Evolutionary conservation across 129 eudicot genomes (phyloP).

Genomic region (Chrysanthemum seticuspe): DNA sequence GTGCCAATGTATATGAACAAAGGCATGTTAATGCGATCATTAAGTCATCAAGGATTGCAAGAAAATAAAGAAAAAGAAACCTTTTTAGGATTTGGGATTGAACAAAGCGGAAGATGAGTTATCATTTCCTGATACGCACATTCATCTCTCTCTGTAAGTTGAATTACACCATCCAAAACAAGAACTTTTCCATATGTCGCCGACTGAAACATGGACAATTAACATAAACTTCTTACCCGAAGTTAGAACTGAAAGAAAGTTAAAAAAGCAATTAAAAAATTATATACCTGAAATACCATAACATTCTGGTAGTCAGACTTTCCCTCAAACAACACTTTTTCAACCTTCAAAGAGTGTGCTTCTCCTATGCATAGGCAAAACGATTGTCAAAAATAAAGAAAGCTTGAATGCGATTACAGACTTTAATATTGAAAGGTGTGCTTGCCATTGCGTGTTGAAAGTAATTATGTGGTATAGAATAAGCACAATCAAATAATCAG

Average conservation of each 20-base stretch:
- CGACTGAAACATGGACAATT: conserved; percentile 56
- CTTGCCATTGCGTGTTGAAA: too few species aligned
- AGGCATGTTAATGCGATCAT: background rate
- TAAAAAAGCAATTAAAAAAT: background rate
- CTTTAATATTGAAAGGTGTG: too few species aligned
- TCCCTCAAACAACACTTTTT: conserved; percentile 70
- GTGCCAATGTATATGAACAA: conserved; percentile 4
- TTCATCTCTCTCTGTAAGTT: conserved; percentile 96
- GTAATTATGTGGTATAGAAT: too few species aligned
- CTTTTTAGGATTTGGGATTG: conserved; percentile 91
- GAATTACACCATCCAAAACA: conserved; percentile 92
- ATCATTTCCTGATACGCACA: conserved; percentile 99
- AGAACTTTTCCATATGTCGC: conserved; percentile 91
- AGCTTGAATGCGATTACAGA: too few species aligned
- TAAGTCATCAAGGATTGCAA: conserved; percentile 8
- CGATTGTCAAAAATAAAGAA: too few species aligned
- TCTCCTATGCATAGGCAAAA: conserved; percentile 51
- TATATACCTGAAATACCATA: conserved; percentile 81
- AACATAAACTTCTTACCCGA: background rate
- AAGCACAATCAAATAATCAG: too few species aligned
- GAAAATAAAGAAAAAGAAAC: conserved; percentile 27
- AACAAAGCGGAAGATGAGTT: conserved; percentile 86
- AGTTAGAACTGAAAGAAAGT: background rate
- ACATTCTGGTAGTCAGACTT: conserved; percentile 87
- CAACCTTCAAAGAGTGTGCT: conserved; percentile 93